phyloP scores from a whole-genome alignment of 1,284 basidiomycete genomes.

The Coniophora puteana region DNA sequence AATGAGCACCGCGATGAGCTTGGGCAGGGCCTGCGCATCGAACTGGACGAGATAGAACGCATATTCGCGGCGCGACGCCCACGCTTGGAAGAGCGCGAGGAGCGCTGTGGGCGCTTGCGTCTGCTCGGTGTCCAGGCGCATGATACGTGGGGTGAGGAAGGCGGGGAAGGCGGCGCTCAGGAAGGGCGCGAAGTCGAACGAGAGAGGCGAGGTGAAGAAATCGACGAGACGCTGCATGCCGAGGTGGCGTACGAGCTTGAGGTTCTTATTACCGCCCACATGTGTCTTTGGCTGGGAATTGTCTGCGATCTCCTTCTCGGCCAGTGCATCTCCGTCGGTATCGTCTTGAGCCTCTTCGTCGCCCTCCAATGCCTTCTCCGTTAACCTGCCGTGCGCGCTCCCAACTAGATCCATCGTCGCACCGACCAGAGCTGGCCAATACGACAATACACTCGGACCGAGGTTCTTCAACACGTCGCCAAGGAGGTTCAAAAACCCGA shows the following conservation, averaged over 20 bases:
- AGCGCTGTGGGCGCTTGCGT: conserved; percentile 91
- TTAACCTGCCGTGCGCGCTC: too few species aligned
- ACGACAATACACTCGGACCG: conserved; percentile 62
- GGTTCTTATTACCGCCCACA: conserved; percentile 38
- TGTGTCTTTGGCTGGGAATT: too few species aligned
- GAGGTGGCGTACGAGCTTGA: conserved; percentile 72
- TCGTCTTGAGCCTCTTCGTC: conserved; percentile 29
- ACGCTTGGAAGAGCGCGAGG: conserved; percentile 82
- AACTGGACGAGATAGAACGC: conserved; percentile 65
- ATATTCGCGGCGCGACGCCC: conserved; percentile 64
- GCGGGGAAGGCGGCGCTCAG: conserved; percentile 64
- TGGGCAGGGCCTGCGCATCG: conserved; percentile 69
- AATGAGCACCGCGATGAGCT: conserved; percentile 79
- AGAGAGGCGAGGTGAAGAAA: conserved; percentile 74
- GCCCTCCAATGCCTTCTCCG: conserved; percentile 21
- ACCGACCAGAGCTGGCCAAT: conserved; percentile 75
- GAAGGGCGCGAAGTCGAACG: conserved; percentile 77
- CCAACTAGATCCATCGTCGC: conserved; percentile 63
- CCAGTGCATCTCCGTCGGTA: conserved; percentile 34
- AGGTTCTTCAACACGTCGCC: conserved; percentile 81
- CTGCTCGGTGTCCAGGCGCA: conserved; percentile 78
- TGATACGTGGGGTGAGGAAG: conserved; percentile 83
- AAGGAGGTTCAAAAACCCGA: conserved; percentile 83
- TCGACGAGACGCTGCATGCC: conserved; percentile 87
- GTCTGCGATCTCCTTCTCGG: conserved; percentile 24